Evolutionary conservation across 2,329 filamentous ascomycete genomes (phyloP), one percentile per base, ranked within the genome.

Genomic region (Thielaviopsis ethacetica): DNA sequence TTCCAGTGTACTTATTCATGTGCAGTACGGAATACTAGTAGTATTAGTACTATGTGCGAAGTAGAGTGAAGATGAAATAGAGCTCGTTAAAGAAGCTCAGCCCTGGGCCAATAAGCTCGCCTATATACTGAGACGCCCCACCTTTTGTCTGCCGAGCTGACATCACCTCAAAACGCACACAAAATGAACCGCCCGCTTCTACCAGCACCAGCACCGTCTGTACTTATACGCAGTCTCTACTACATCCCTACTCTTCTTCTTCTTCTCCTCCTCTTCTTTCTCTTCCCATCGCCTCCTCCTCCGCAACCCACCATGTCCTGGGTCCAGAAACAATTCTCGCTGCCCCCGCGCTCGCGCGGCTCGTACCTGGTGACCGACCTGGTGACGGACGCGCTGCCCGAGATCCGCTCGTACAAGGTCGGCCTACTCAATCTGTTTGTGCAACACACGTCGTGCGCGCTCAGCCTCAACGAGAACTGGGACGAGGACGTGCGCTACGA

Each of bases 401-500:
- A 96, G 72, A 80, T 97, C 63, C 76, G 77, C 61, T 70, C 81
- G 64, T 95, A 95, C 79, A 91, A 91, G 70, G 81, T 93, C 65
- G 90, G 90, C 52, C 73, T 95, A 62, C 74, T 97, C 63, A 84
- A 95, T 70, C 78, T 98, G 53, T 98, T 97, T 71, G 79, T 97
- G 58, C 91, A 98, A 73, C 93, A 98, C 73, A 98, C 93, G 5
- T 89, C 83, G 67, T 95, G 90, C 72, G 93, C 87, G 13, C 77
- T 98, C 57, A 88, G 82, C 62, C 74, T 98, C 66, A 98, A 98
- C 69, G 93, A 98, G 78, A 97, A 97, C 73, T 85, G 80, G 68
- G 88, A 91, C 67, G 68, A 70, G 53, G 88, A 94, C 72, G 93
- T 98, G n/a, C 80, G 90, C 61, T 80, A 79, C 49, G 90, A 98